Conservation (phyloP, 2,329 filamentous ascomycete species). For the Fusarium algeriense region DNA sequence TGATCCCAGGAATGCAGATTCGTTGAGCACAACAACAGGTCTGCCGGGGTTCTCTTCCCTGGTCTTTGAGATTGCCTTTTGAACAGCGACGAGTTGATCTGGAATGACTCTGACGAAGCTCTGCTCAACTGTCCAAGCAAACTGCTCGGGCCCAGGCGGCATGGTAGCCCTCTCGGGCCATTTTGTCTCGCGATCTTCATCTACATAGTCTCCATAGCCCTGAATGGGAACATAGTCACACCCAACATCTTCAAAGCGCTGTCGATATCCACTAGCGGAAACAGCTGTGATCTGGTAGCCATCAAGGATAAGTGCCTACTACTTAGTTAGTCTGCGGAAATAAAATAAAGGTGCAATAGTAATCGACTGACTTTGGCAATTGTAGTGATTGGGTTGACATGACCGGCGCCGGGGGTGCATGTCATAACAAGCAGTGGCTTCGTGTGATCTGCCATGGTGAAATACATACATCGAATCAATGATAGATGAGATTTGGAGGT, state of each 20-base stretch:
- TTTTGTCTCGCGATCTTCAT: constrained; percentile 6
- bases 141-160: background rate
- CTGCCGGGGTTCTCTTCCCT: background rate
- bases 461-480: background rate
- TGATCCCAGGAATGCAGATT: background rate
- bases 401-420: background rate
- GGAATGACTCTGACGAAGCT: constrained; percentile 12
- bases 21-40: constrained; percentile 1
- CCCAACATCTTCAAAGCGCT: constrained; percentile 3
- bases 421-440: constrained; percentile 6
- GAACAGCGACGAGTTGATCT: constrained; percentile 1
- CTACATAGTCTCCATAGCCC: constrained; percentile 14
- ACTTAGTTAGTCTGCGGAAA: background rate
- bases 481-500: background rate
- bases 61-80: background rate
- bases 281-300: constrained; percentile 11
- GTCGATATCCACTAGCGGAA: background rate
- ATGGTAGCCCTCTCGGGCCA: background rate
- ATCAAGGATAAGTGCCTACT: background rate
- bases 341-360: background rate
- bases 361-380: background rate
- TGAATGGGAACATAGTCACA: constrained; percentile 4
- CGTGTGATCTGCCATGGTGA: background rate
- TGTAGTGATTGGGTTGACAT: constrained; percentile 13
- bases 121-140: constrained; percentile 3